Base-by-base conservation (phyloP, 257 asterid genomes). In the Fraxinus excelsior region DNA sequence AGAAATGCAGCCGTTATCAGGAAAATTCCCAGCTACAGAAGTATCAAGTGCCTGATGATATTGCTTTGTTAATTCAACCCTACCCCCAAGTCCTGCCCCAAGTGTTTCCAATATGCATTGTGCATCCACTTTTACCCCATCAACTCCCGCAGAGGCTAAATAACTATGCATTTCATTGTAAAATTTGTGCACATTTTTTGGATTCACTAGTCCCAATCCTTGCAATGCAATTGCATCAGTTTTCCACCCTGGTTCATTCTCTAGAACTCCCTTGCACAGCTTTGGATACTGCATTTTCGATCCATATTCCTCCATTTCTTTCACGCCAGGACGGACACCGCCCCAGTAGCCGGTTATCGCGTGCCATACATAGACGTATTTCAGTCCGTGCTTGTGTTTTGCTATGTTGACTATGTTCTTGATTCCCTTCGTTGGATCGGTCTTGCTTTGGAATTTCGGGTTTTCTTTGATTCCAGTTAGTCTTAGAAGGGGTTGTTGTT, bases 301-400 rank as follows among this genome's bases (percentile, higher is more conserved):
- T 2, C 81, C 91, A 18, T 87, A 93, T 23, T 79, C 86, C 82
- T 89, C 89, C 95, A 91, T 88, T 69, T 79, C 96, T 81, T 85
- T 79, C 76, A 86, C 94, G 6, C 90, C 96, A 0, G 97, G 94
- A 79, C 82, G 86, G 49, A 93, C 97, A 70, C 97, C 97, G 1
- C 97, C 97, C 97, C 97, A 93, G 13, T 93, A 91, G 4, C 97
- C 97, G 0, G 94, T 90, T 34, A 93, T 93, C 1, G 97, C 97
- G 51, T 93, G 97, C 97, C 97, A 93, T 5, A 91, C 97, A 13
- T 93, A 93, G 66, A 91, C 97, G 64, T 87, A 90, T 5, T 93
- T 85, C 76, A 93, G 29, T 12, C 96, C 97, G 3, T 93, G 85
- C 78, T 91, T 93, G 85, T 89, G 86, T 67, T 93, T 93, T 0